Evolutionary conservation across 1,139 yeast species (phyloP), one percentile per base, ranked within the genome.

Genomic region (Blastobotrys illinoisensis): DNA sequence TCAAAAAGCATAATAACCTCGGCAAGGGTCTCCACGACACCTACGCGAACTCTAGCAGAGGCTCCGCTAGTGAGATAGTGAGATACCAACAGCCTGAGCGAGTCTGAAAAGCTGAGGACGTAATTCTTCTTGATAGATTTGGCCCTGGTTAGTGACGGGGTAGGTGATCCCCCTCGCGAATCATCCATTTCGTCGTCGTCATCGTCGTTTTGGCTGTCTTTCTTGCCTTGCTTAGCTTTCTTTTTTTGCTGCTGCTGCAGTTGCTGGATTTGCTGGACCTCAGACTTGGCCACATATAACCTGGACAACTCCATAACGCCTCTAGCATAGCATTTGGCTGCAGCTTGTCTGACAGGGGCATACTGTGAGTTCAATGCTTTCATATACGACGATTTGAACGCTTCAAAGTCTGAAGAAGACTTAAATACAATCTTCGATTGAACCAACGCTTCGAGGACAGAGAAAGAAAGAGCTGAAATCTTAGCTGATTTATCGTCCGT

Each of bases 281-380:
- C 63, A 26, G 58, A 60, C 49, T 61, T 65, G 9, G 63, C 54
- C 14, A 63, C 54, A 1, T 62, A 57, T 20, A 64, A 56, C 13
- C 59, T 59, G 9, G 58, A 49, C 14, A 67, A 58, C 26, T 62
- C 64, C 9, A 62, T 46, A 4, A 65, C 48, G 1, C 63, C 64
- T 7, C 59, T 53, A 1, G 72, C 69, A 58, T 69, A 60, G 52
- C 70, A 63, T 16, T 54, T 57, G 3, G 74, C 70, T 21, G 72
- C 74, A 7, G 71, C 58, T 48, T 62, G 62, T 2, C 74, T 62
- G 7, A 68, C 71, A 14, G 54, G 44, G 1, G 60, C 55, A 53
- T 59, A 62, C 1, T 64, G 60, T 1, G 68, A 61, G 16, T 67
- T 71, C 23, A 70, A 52, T 1, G 71, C 67, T 46, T 64, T 70